phyloP scores from a whole-genome alignment of 163 green algal species.

The Prototheca wickerhamii region DNA sequence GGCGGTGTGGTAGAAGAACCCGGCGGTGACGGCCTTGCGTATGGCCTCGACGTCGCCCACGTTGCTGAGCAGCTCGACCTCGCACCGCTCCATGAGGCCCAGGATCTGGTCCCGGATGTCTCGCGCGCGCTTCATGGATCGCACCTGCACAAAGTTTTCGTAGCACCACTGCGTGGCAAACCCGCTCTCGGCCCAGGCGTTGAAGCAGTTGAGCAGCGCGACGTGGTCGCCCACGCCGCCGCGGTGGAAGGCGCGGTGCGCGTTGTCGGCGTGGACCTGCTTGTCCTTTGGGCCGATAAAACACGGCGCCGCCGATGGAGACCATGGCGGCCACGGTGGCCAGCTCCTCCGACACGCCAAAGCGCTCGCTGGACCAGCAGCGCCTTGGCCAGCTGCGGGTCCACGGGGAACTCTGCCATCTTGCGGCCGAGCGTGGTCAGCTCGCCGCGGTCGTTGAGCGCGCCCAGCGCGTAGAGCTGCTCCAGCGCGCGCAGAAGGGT shows the following conservation, averaged over 20 bases:
- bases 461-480: constrained; percentile 89
- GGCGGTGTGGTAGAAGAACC: constrained; percentile 96
- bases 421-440: constrained; percentile 92
- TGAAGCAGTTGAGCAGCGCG: constrained; percentile 80
- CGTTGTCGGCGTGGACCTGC: constrained; percentile 88
- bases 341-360: constrained; percentile 76
- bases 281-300: constrained; percentile 96
- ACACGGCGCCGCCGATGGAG: constrained; percentile 79
- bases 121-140: constrained; percentile 87
- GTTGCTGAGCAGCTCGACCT: constrained; percentile 82
- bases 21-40: constrained; percentile 69
- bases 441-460: constrained; percentile 92
- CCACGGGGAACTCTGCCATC: constrained; percentile 97
- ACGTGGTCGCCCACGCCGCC: constrained; percentile 88
- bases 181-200: constrained; percentile 78
- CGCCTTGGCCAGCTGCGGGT: constrained; percentile 92
- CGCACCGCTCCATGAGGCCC: constrained; percentile 90
- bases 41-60: constrained; percentile 49
- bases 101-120: constrained; percentile 93
- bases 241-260: constrained; percentile 80
- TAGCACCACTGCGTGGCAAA: constrained; percentile 90
- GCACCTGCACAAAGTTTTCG: constrained; percentile 92
- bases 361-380: constrained; percentile 77
- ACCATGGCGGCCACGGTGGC: constrained; percentile 91
- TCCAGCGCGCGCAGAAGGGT: constrained; percentile 61